Evolutionary conservation across 306 rosid genomes (phyloP).

Genomic region (Nissolia schottii): DNA sequence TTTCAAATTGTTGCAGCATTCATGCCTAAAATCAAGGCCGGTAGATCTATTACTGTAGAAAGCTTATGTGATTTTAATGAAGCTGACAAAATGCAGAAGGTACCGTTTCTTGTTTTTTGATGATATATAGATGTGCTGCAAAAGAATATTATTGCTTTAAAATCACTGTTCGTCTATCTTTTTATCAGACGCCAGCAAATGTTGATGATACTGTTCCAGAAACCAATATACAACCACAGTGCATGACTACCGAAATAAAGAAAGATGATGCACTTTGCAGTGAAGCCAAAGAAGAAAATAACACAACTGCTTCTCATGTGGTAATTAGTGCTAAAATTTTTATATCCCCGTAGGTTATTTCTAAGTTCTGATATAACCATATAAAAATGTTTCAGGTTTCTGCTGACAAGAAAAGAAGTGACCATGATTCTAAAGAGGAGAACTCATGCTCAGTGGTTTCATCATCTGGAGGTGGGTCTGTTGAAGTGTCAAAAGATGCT

Average conservation of each 20-base stretch:
- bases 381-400: slow-evolving; percentile 30
- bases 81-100: slow-evolving; percentile 64
- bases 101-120: slow-evolving; percentile 18
- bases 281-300: slow-evolving; percentile 33
- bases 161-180: neutral
- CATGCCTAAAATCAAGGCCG: slow-evolving; percentile 82
- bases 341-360: neutral
- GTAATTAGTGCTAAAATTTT: slow-evolving; percentile 13
- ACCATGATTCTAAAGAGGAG: slow-evolving; percentile 8
- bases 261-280: slow-evolving; percentile 15
- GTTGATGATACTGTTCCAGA: slow-evolving; percentile 22
- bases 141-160: neutral
- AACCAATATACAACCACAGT: slow-evolving; percentile 27
- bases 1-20: slow-evolving; percentile 59
- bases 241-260: slow-evolving; percentile 28
- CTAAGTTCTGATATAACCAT: neutral
- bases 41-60: slow-evolving; percentile 67
- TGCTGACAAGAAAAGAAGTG: slow-evolving; percentile 19
- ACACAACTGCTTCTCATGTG: slow-evolving; percentile 6
- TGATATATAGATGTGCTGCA: neutral
- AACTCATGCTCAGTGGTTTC: slow-evolving; percentile 26
- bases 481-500: slow-evolving; percentile 47
- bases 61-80: slow-evolving; percentile 77
- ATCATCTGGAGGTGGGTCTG: slow-evolving; percentile 30
- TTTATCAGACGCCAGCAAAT: slow-evolving; percentile 46